phyloP scores from a whole-genome alignment of 352 stramenopile genomes.

The Pythium chondricola region DNA sequence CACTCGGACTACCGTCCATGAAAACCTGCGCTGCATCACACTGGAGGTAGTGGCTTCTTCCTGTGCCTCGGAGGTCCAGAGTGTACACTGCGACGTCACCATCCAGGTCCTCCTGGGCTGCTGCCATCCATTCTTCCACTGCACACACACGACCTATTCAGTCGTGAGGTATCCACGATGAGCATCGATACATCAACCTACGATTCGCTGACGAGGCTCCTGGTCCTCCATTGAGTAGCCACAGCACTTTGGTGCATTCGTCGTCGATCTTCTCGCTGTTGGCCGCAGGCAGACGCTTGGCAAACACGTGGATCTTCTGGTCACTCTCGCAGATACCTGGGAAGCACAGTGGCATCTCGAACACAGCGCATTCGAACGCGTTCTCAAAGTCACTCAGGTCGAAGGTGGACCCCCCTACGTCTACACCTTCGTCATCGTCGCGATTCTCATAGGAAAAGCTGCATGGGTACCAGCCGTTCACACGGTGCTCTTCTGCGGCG shows the following conservation, averaged over 20 bases:
- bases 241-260: constrained; percentile 14
- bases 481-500: too few species aligned
- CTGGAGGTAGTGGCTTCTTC: constrained; percentile 28
- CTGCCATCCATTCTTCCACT: constrained; percentile 27
- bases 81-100: constrained; percentile 31
- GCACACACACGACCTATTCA: not conserved
- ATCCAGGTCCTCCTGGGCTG: constrained; percentile 7
- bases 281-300: constrained; percentile 14
- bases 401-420: too few species aligned
- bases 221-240: constrained; percentile 29
- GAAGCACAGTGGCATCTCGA: constrained; percentile 30
- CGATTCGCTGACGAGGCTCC: constrained; percentile 13
- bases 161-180: not conserved
- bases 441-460: too few species aligned
- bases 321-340: constrained; percentile 13
- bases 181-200: constrained; percentile 4
- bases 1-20: constrained; percentile 3
- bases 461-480: too few species aligned
- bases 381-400: too few species aligned
- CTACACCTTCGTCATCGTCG: too few species aligned
- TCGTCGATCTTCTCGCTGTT: not conserved
- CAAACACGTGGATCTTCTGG: constrained; percentile 25
- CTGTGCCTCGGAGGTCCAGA: constrained; percentile 38
- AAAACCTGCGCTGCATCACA: constrained; percentile 27
- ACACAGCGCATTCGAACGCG: constrained; percentile 22